Percentiles rank a stretch among this genome's conserved stretches.
Evolutionary conservation across 1,139 yeast genomes (phyloP).

Genomic region (Zygosaccharomyces sapae): DNA sequence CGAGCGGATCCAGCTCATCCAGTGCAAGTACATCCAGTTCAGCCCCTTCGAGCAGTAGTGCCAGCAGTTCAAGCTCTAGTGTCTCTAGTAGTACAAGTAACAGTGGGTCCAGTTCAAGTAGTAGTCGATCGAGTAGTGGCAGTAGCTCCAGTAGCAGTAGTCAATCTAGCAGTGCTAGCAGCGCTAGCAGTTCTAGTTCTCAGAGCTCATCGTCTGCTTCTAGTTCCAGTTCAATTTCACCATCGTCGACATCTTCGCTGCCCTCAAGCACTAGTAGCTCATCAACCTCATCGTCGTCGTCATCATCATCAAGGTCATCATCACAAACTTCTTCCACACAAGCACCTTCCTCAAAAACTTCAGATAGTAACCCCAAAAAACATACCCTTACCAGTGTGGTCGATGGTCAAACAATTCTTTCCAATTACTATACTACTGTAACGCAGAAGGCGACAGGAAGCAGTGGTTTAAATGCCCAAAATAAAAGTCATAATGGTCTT

Average conservation of each 20-base stretch:
- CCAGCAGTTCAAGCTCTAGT: not conserved
- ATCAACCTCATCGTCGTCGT: slow-evolving; percentile 10
- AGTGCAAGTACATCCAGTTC: not conserved
- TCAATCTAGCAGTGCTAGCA: not conserved
- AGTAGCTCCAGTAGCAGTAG: not conserved
- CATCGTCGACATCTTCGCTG: slow-evolving; percentile 10
- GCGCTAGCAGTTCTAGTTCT: slow-evolving; percentile 4
- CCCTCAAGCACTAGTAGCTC: slow-evolving; percentile 11
- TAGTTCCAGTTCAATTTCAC: slow-evolving; percentile 6
- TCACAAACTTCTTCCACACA: slow-evolving; percentile 12
- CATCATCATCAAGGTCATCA: slow-evolving; percentile 13
- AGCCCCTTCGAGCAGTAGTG: not conserved
- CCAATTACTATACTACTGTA: slow-evolving; percentile 34
- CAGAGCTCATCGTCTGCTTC: slow-evolving; percentile 7
- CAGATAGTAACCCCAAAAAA: slow-evolving; percentile 20
- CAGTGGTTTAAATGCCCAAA: slow-evolving; percentile 15
- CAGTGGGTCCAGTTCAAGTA: not conserved
- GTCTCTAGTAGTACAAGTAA: not conserved
- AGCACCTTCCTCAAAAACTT: slow-evolving; percentile 31
- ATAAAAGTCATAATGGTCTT: slow-evolving; percentile 34
- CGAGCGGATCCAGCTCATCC: not conserved
- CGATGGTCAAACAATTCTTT: slow-evolving; percentile 34
- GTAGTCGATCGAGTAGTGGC: not conserved
- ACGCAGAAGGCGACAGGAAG: slow-evolving; percentile 24
- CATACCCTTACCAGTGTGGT: slow-evolving; percentile 31